Base-by-base conservation (phyloP, 2,329 filamentous ascomycete genomes). In the Claviceps paspali region DNA sequence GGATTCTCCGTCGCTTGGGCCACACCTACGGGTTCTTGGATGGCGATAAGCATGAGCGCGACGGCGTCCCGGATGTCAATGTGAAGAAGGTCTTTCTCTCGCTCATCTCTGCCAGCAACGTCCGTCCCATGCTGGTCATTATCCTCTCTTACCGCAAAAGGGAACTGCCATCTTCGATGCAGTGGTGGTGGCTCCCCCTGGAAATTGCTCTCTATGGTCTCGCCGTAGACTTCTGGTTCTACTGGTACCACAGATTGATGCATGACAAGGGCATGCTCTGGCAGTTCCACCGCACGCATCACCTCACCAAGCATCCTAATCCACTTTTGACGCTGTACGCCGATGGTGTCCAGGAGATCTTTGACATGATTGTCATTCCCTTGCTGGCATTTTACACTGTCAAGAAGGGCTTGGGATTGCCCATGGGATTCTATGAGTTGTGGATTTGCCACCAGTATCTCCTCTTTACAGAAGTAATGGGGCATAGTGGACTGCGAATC, bases 381-480 rank as follows among this genome's bases (percentile, higher is more conserved):
- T 40, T 63, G 15, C 42, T 62, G 35, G 53, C 61, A 2, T 64
- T 54, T 42, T 48, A 49, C 29, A 56, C 50, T 1, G 38, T 64
- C 26, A 57, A 52, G 38, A 8, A 41, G n/a, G 30, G n/a, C 4
- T 7, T 50, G 24, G 59, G 60, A 0, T 33, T 64, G 4, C 61
- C 60, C 0, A 59, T 65, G 56, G 60, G 59, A 2, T 65, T 66
- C 43, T 64, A 64, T 34, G 61, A 64, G 29, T 62, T 57, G 60
- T 65, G 61, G 61, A 43, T 65, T 14, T 65, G 61, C 44, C 56
- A 63, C 36, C 51, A 60, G 36, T 65, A 62, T 35, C 49, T 65
- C 22, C 50, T 60, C 10, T 65, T 55, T 45, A 46, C 57, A 11
- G 60, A 63, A 39, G 35, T 61, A 3, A 45, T 49, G 19, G 60